Evolutionary conservation across 225 moss, liverwort and hornwort genomes (phyloP), one percentile per base, ranked within the genome.

Genomic region (Ulota crispa): DNA sequence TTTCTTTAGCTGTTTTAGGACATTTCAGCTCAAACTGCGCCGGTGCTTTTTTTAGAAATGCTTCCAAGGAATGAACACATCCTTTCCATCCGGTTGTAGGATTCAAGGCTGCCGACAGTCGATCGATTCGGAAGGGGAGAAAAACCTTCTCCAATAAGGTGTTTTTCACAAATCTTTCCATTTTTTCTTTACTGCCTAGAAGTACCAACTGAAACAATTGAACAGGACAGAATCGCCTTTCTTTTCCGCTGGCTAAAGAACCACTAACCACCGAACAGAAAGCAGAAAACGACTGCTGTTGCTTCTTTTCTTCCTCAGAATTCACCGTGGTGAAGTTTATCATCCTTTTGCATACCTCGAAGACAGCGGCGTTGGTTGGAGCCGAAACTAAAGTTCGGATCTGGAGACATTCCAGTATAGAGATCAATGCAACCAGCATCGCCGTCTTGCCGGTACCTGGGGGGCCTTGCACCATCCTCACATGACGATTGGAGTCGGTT

Each of bases 381-480:
- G 91, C 87, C 23, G 86, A 85, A 50, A 83, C 26, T 27, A 89
- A 39, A 26, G 81, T 83, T 57, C 83, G 87, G 10, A 15, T 7
- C 5, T 61, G 63, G 41, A 89, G 83, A 34, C 32, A 71, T 70
- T 81, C 83, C 64, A 87, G 54, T 0, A 87, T 78, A 57, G 73
- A 85, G 7, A 85, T 68, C 60, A 78, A 73, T 24, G 82, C 63
- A 27, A 80, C 71, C 26, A 87, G 75, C 84, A 81, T 91, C 47
- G 91, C 63, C 15, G 89, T 91, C 66, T 91, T 91, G 59, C 89
- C 85, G 1, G 87, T 91, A 3, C 91, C 87, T 4, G 91, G 89
- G 7, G 89, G 89, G 8, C 91, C 91, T 68, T 91, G 89, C 54
- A 89, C 83, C 65, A 91, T 20, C 57, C 86, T 82, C 37, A 85